Evolutionary conservation across 1,284 basidiomycete species (phyloP), one percentile per base, ranked within the genome.

Genomic region (Ganoderma resinaceum): DNA sequence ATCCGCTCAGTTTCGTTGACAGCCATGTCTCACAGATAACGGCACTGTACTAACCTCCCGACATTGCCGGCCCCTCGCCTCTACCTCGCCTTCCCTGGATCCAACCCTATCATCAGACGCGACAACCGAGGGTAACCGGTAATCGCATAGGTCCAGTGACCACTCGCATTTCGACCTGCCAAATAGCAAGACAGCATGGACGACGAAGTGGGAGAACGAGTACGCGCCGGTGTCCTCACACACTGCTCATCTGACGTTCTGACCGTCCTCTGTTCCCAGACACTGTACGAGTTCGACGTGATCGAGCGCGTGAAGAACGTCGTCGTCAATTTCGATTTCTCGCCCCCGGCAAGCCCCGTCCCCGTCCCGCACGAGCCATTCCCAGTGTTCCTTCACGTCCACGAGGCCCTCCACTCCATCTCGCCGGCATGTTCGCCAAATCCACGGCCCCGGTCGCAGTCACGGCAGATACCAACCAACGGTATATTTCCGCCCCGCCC

Each of bases 231-330:
- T 31, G 43, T 31, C 43, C 40, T 18, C 33, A 7, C 55, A n/a
- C 3, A 29, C 23, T 29, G 8, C 5, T 5, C 33, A 7, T 8
- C 26, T 8, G 33, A 52, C 42, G 12, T 18, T n/a, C 4, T n/a
- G n/a, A 16, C 35, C 49, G 12, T 46, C 40, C 20, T 6, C 20
- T 18, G 23, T 33, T 7, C 31, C 4, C 63, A 72, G 71, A 69
- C 68, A 23, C 43, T 60, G 12, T 68, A 60, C 62, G 68, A 65
- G 61, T 68, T 66, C 63, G 71, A 68, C 49, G 18, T 66, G n/a
- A 62, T 68, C 60, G 58, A 65, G 20, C 60, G 37, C 29, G 60
- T 57, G 61, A 69, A 69, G 57, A 65, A 66, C 62, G 43, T 66
- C 26, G 65, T 58, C 37, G 57, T 66, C 23, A 52, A 67, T 31